phyloP scores from a whole-genome alignment of 2,329 filamentous ascomycete genomes.

The Diatrype stigma region DNA sequence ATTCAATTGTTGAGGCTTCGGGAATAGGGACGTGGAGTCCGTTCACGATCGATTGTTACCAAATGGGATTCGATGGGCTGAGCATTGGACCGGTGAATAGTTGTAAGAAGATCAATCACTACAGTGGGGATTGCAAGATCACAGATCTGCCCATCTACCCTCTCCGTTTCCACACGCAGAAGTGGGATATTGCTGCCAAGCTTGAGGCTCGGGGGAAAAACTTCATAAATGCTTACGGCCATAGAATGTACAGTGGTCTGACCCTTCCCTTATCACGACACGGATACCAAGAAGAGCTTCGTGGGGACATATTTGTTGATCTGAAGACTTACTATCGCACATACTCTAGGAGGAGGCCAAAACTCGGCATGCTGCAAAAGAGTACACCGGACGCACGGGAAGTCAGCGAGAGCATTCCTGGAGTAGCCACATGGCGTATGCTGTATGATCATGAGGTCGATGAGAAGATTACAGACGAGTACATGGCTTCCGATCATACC shows the following conservation, averaged over 20 bases:
- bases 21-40: conserved; percentile 5
- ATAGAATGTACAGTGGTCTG: conserved; percentile 5
- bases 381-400: not conserved
- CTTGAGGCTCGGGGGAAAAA: conserved; percentile 2
- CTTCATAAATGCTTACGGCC: conserved; percentile 2
- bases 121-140: conserved; percentile 3
- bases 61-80: conserved; percentile 4
- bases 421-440: not conserved
- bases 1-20: not conserved
- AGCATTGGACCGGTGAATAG: conserved; percentile 1
- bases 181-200: not conserved
- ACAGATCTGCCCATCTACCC: conserved; percentile 5
- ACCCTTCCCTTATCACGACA: not conserved
- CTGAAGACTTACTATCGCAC: conserved; percentile 3
- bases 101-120: conserved; percentile 3
- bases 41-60: conserved; percentile 7
- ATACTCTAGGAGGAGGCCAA: not conserved
- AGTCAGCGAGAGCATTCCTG: not conserved
- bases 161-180: conserved; percentile 1
- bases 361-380: conserved; percentile 1
- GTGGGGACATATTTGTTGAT: conserved; percentile 5
- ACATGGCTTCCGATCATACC: not conserved
- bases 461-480: not conserved
- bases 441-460: not conserved
- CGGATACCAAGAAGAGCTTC: conserved; percentile 1